Evolutionary conservation across 2,329 filamentous ascomycete genomes (phyloP), one percentile per base, ranked within the genome.

Genomic region (Hymenoscyphus linearis): DNA sequence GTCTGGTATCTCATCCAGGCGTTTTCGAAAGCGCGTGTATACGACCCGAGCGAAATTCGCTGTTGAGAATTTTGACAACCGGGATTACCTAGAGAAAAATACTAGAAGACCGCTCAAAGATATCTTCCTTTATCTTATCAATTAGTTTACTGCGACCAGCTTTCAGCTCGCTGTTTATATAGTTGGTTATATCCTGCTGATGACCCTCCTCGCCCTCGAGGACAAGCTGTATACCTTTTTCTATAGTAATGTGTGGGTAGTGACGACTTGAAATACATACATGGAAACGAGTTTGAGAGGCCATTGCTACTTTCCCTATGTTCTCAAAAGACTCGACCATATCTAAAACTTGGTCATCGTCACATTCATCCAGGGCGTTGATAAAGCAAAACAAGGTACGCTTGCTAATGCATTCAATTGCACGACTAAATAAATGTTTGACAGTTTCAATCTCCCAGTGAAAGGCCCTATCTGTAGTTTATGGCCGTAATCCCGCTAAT

Each of bases 281-380:
- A 14, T 62, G 54, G 5, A 70, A 57, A 52, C 13, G 2, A 50
- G 44, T 26, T 13, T 50, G 47, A n/a, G 10, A 53, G 59, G 44
- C 63, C 31, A n/a, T 63, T 64, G 44, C 27, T 0, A 37, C 68
- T 53, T 44, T 60, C 62, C 6, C 74, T 58, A 5, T 66, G 0
- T 4, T 3, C 25, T 50, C 18, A 50, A 50, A 26, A 22, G 9
- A 50, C 7, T 50, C 3, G 10, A 50, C 62, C 70, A 76, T 72
- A 13, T 72, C 69, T 34, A 65, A 10, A 74, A 61, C 9, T 71
- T 73, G 65, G 62, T 37, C 69, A 16, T 72, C 75, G 4, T 75
- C 66, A 65, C 77, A 79, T 65, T 80, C 78, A 61, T 80, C 77
- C 6, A 80, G 72, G 3, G 78, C 78, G 66, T 80, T 78, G 50